phyloP scores from a whole-genome alignment of 2,329 filamentous ascomycete species.

The Colletotrichum sidae region DNA sequence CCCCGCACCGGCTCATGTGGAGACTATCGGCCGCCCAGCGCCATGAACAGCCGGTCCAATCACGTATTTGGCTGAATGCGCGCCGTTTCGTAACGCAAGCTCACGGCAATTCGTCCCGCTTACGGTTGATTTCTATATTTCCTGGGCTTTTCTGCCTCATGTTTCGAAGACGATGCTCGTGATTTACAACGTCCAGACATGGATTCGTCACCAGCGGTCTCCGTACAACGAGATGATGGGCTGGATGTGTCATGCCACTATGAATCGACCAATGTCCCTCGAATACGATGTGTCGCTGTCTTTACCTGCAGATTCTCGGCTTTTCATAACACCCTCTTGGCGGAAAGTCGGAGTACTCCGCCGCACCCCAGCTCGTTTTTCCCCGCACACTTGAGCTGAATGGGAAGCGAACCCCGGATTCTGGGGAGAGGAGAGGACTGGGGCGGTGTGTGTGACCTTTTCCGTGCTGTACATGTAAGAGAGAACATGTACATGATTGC shows the following conservation, averaged over 20 bases:
- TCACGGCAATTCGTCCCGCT: slow-evolving; percentile 15
- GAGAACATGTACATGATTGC: not conserved
- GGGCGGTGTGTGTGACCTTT: slow-evolving; percentile 18
- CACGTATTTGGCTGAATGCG: slow-evolving; percentile 3
- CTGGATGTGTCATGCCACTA: not conserved
- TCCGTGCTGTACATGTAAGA: slow-evolving; percentile 7
- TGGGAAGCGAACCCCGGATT: slow-evolving; percentile 25
- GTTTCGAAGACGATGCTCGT: too few relatives aligned
- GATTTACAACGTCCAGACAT: too few relatives aligned
- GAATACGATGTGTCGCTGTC: not conserved
- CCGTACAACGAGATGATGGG: not conserved
- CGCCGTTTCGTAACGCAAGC: slow-evolving; percentile 1
- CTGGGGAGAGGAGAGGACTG: not conserved
- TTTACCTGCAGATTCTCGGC: not conserved
- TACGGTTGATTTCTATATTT: not conserved
- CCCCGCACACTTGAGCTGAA: slow-evolving; percentile 24
- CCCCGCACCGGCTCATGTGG: not conserved
- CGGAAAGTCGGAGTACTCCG: slow-evolving; percentile 23
- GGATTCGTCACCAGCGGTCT: too few relatives aligned
- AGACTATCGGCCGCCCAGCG: not conserved
- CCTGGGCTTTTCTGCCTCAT: not conserved
- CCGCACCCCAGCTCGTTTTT: slow-evolving; percentile 16
- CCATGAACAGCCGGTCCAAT: slow-evolving; percentile 14
- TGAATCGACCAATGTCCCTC: not conserved
- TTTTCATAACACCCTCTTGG: not conserved